Percentiles rank a stretch among this genome's conserved stretches.
Evolutionary conservation across 2,329 filamentous ascomycete genomes (phyloP).

Genomic region (Colletotrichum neosansevieriae): DNA sequence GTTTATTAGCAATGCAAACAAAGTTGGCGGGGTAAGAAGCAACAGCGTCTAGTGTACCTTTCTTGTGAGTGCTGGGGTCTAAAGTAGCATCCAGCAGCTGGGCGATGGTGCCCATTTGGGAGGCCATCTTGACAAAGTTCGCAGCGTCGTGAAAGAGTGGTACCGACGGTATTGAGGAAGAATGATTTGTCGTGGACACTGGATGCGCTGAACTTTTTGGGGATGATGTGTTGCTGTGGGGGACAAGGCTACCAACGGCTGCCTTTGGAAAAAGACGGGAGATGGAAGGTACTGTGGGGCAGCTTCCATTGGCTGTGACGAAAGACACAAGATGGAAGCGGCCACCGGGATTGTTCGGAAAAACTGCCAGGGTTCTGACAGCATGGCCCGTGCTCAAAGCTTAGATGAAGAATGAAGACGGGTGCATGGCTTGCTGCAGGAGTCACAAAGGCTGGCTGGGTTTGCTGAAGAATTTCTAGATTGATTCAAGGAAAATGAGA

Average conservation of each 20-base stretch:
- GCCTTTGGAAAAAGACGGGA: conserved; percentile 24
- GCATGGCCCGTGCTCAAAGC: conserved; percentile 6
- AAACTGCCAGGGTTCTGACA: conserved; percentile 14
- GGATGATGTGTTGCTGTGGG: conserved; percentile 35
- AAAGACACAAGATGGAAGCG: neutral
- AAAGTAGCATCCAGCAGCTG: conserved; percentile 92
- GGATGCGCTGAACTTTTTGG: conserved; percentile 35
- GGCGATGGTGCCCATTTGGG: conserved; percentile 72
- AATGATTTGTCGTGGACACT: conserved; percentile 31
- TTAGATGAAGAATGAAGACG: conserved; percentile 2
- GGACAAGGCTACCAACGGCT: conserved; percentile 31
- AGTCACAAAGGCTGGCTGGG: neutral
- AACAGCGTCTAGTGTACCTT: conserved; percentile 70
- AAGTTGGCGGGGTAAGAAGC: conserved; percentile 47
- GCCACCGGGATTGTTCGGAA: conserved; percentile 25
- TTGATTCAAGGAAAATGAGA: neutral
- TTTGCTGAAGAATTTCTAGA: conserved; percentile 11
- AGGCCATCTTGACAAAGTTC: conserved; percentile 62
- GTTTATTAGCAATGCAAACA: conserved; percentile 52
- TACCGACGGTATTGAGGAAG: conserved; percentile 6
- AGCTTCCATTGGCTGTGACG: conserved; percentile 26
- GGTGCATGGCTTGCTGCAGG: neutral
- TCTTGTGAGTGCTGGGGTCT: conserved; percentile 87
- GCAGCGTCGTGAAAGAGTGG: conserved; percentile 28
- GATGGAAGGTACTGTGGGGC: conserved; percentile 35